Percentiles rank a stretch among this genome's conserved stretches.
Conservation (phyloP, 345 rosid species). For the Noccaea bulbosa region DNA sequence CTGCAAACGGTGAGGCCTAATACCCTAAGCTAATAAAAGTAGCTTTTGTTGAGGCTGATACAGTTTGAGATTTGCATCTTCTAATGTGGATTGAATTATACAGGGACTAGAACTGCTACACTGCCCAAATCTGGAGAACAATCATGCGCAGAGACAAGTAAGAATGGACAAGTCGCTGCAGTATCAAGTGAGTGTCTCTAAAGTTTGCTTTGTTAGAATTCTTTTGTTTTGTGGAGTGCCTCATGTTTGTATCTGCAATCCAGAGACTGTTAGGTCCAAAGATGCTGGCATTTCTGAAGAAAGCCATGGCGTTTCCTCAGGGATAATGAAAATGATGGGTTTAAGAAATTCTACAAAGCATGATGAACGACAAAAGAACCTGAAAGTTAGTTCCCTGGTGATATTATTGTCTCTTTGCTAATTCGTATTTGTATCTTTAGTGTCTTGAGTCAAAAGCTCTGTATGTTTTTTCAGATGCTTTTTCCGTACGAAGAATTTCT, state of each 20-base stretch:
- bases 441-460: conserved; percentile 20
- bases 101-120: conserved; percentile 44
- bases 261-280: conserved; percentile 48
- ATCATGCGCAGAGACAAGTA: conserved; percentile 47
- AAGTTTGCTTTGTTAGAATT: conserved; percentile 19
- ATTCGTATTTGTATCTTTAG: not conserved
- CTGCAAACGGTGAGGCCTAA: conserved; percentile 38
- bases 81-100: conserved; percentile 33
- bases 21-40: conserved; percentile 19
- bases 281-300: conserved; percentile 42
- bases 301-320: conserved; percentile 49
- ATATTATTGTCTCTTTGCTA: conserved; percentile 16
- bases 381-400: conserved; percentile 52
- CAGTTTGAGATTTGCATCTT: conserved; percentile 10
- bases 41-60: conserved; percentile 7
- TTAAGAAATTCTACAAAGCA: conserved; percentile 58
- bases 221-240: not conserved
- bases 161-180: conserved; percentile 47
- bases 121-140: conserved; percentile 51
- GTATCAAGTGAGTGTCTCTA: conserved; percentile 47
- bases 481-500: conserved; percentile 85
- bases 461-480: conserved; percentile 37
- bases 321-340: conserved; percentile 64
- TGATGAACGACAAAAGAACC: conserved; percentile 50
- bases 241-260: conserved; percentile 38